Conservation (phyloP, 2,329 filamentous ascomycete genomes). For the Dactylellina leptospora region DNA sequence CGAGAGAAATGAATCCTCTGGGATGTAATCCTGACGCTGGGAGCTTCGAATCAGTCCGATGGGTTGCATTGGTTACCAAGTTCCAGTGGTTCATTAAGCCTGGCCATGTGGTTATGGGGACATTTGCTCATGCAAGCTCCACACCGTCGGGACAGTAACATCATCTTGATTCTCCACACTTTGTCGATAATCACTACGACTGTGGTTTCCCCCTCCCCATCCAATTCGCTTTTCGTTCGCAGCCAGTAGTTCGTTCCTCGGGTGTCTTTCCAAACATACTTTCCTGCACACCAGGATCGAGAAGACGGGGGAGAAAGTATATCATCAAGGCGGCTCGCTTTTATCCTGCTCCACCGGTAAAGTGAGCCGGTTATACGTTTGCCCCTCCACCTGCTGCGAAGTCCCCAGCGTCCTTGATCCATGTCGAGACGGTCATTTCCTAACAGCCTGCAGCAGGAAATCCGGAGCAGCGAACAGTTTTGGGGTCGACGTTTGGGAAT, state of each 20-base stretch:
- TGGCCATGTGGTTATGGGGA: constrained; percentile 39
- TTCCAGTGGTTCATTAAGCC: constrained; percentile 17
- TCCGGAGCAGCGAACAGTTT: constrained; percentile 27
- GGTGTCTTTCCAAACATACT: constrained; percentile 11
- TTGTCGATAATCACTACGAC: constrained; percentile 3
- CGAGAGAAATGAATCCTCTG: constrained; percentile 14
- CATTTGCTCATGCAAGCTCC: constrained; percentile 29
- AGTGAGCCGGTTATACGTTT: constrained; percentile 49
- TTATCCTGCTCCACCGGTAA: constrained; percentile 48
- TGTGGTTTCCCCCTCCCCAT: not conserved
- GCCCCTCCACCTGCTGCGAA: constrained; percentile 32
- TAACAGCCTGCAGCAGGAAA: constrained; percentile 19
- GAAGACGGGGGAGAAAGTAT: constrained; percentile 11
- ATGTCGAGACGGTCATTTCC: constrained; percentile 23
- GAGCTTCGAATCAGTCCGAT: constrained; percentile 7
- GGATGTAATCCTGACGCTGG: constrained; percentile 19
- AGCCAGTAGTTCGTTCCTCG: not conserved
- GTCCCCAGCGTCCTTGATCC: constrained; percentile 23
- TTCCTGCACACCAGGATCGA: constrained; percentile 15
- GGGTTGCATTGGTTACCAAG: constrained; percentile 51
- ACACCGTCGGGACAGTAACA: constrained; percentile 38
- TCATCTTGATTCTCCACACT: constrained; percentile 21
- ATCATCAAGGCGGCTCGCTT: constrained; percentile 21
- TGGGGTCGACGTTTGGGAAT: not conserved
- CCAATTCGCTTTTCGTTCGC: not conserved